Conservation (phyloP, 345 rosid species). For the Gossypium herbaceum region DNA sequence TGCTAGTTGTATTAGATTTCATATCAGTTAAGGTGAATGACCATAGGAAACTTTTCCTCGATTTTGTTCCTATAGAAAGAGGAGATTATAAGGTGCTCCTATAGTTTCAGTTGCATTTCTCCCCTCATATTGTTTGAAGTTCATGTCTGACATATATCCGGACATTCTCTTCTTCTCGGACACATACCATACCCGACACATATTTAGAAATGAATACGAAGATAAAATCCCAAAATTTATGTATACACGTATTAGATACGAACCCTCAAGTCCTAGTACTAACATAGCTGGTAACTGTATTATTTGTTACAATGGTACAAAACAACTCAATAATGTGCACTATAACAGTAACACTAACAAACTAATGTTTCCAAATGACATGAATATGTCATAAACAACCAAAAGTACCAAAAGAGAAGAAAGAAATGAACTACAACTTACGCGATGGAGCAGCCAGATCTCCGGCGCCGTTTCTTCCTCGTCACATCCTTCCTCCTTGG, state of each 20-base stretch:
- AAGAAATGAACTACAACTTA: conserved; percentile 33
- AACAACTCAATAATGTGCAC: not conserved
- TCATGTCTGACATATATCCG: no score
- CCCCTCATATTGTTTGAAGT: no score
- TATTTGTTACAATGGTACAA: no score
- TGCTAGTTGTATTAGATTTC: not conserved
- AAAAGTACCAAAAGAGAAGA: no score
- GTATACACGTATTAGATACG: no score
- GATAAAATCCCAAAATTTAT: no score
- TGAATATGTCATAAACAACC: not conserved
- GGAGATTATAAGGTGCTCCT: not conserved
- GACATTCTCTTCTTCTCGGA: no score
- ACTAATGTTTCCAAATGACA: not conserved
- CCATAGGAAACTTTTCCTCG: not conserved
- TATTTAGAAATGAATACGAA: no score
- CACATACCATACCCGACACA: not conserved
- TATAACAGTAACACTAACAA: not conserved
- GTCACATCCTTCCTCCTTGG: conserved; percentile 76
- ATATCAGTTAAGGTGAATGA: not conserved
- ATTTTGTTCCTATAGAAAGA: not conserved
- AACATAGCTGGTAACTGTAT: no score
- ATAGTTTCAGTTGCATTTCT: not conserved
- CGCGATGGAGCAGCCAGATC: conserved; percentile 74
- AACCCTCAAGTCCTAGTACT: no score
- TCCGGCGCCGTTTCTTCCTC: conserved; percentile 56